Conservation (phyloP, 306 rosid genomes). For the Erythrophleum fordii region DNA sequence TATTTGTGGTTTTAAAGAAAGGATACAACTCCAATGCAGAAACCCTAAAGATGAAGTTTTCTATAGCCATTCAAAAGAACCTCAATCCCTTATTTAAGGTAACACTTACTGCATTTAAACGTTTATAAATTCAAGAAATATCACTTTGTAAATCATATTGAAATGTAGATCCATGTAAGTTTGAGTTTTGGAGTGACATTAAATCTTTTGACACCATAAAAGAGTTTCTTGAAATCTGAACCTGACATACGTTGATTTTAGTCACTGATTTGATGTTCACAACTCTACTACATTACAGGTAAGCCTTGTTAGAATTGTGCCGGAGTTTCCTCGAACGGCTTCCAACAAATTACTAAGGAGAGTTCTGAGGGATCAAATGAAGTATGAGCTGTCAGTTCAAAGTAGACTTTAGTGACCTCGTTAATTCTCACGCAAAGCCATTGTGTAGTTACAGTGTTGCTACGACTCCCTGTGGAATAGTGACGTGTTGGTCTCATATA, state of each 20-base stretch:
- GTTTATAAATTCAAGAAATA: neutral
- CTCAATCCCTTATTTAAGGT: constrained; percentile 91
- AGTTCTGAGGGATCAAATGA: constrained; percentile 80
- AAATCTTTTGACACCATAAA: neutral
- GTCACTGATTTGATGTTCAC: neutral
- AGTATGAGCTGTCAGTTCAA: constrained; percentile 59
- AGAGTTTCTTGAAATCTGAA: neutral
- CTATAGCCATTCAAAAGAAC: constrained; percentile 74
- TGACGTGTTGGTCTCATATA: neutral
- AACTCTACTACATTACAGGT: constrained; percentile 52
- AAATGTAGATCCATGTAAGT: neutral
- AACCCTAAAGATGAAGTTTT: constrained; percentile 54
- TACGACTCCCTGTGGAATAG: neutral
- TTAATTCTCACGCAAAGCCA: neutral
- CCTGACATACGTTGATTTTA: constrained; percentile 15
- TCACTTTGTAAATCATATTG: constrained; percentile 14
- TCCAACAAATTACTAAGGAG: constrained; percentile 85
- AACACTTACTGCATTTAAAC: constrained; percentile 12
- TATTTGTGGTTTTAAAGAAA: constrained; percentile 65
- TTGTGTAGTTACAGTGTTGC: neutral
- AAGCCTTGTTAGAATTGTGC: constrained; percentile 58
- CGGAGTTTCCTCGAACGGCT: constrained; percentile 78
- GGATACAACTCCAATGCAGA: constrained; percentile 57
- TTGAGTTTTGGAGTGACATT: constrained; percentile 11
- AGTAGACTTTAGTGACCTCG: constrained; percentile 60